Percentiles rank a stretch among this genome's conserved stretches.
Conservation (phyloP, 2,329 filamentous ascomycete genomes). For the Hyphodiscus sp. region DNA sequence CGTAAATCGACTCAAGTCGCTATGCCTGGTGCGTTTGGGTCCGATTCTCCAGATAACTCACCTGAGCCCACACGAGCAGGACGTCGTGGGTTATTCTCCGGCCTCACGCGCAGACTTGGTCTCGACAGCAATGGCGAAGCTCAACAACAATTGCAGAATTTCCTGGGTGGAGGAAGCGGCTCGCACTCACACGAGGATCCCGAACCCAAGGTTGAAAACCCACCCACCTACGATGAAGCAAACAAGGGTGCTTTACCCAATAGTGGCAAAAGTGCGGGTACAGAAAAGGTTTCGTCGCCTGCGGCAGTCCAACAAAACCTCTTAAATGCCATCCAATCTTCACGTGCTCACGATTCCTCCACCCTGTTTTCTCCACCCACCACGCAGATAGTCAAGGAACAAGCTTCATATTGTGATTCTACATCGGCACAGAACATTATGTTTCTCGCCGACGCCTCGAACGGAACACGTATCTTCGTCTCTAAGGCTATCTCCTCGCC, state of each 20-base stretch:
- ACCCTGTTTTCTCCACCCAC: constrained; percentile 66
- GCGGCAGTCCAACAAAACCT: constrained; percentile 63
- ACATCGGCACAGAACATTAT: constrained; percentile 66
- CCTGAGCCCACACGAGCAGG: constrained; percentile 38
- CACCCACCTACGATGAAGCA: constrained; percentile 23
- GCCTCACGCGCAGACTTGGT: constrained; percentile 60
- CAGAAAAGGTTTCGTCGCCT: constrained; percentile 49
- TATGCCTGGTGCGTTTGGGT: constrained; percentile 70
- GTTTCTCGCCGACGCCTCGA: constrained; percentile 62
- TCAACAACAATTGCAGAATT: constrained; percentile 39
- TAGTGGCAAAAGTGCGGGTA: constrained; percentile 9
- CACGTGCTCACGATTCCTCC: constrained; percentile 68
- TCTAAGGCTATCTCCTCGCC: constrained; percentile 47
- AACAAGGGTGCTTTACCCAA: constrained; percentile 8
- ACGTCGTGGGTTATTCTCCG: constrained; percentile 53
- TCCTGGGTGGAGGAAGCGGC: constrained; percentile 29
- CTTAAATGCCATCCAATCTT: constrained; percentile 70
- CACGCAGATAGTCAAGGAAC: constrained; percentile 70
- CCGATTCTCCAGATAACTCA: constrained; percentile 53
- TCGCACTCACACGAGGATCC: neutral
- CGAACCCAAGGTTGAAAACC: constrained; percentile 12
- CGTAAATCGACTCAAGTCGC: constrained; percentile 35
- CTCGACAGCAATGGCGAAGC: constrained; percentile 47
- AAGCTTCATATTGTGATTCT: constrained; percentile 79
- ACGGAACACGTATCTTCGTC: constrained; percentile 69